Conservation (phyloP, 2,329 filamentous ascomycete genomes). For the Lachnellula suecica region DNA sequence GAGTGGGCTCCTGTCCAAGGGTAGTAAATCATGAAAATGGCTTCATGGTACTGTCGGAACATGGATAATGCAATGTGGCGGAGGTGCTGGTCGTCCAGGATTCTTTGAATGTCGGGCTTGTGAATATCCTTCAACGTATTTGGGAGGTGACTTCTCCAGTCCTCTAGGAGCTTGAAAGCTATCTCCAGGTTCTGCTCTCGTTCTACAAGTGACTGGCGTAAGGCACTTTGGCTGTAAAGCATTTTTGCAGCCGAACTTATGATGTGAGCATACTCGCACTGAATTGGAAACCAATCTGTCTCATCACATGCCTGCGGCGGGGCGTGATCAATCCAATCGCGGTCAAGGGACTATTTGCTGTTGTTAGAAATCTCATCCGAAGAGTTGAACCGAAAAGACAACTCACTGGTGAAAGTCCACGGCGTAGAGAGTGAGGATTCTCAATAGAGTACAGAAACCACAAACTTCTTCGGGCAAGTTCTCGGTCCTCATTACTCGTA, state of each 20-base stretch:
- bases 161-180: conserved; percentile 8
- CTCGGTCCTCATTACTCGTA: conserved; percentile 3
- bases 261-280: conserved; percentile 6
- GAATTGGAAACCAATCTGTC: conserved; percentile 6
- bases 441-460: conserved; percentile 9
- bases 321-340: conserved; percentile 7
- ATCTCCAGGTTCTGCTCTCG: conserved; percentile 6
- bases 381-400: neutral
- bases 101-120: conserved; percentile 1
- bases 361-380: neutral
- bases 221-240: conserved; percentile 7
- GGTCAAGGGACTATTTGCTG: neutral
- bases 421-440: conserved; percentile 4
- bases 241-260: conserved; percentile 4
- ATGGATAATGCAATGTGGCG: conserved; percentile 5
- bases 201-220: conserved; percentile 3
- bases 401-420: conserved; percentile 4
- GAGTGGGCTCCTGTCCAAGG: conserved; percentile 2
- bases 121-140: conserved; percentile 8
- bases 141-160: conserved; percentile 7
- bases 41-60: conserved; percentile 8
- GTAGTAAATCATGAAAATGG: conserved; percentile 6
- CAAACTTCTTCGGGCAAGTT: conserved; percentile 2
- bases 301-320: conserved; percentile 1
- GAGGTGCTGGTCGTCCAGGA: conserved; percentile 1